Percentiles rank a stretch among this genome's conserved stretches.
These are phyloP conservation scores for Ceriops zippeliana DNA, from an alignment of 345 rosid genomes.

Conservation along the genomic window DNA sequence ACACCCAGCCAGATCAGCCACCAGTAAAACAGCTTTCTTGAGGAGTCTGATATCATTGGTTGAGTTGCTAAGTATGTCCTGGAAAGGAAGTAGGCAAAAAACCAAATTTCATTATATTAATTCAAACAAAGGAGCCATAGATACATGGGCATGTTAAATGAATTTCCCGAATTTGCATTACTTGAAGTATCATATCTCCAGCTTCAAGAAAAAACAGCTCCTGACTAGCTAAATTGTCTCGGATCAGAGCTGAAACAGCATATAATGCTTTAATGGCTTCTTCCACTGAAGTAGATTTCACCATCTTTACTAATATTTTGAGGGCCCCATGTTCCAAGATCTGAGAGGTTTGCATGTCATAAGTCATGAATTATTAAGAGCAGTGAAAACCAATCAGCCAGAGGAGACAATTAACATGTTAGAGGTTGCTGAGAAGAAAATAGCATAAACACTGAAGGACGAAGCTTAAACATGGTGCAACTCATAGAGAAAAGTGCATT, in stretches of 20 bases:
- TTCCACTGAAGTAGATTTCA: slow-evolving; percentile 55
- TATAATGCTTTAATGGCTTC: slow-evolving; percentile 87
- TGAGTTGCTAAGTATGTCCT: slow-evolving; percentile 63
- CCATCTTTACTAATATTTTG: slow-evolving; percentile 58
- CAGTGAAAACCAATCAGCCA: background rate
- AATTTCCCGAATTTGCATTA: slow-evolving; percentile 23
- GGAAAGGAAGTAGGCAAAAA: slow-evolving; percentile 8
- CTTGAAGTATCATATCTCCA: slow-evolving; percentile 89
- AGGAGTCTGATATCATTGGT: slow-evolving; percentile 60
- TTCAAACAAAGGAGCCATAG: background rate
- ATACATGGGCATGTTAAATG: background rate
- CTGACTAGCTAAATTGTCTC: slow-evolving; percentile 69
- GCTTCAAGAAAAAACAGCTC: slow-evolving; percentile 67
- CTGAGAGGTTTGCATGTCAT: slow-evolving; percentile 31
- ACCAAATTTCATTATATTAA: background rate
- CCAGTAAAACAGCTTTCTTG: slow-evolving; percentile 72
- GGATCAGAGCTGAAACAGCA: slow-evolving; percentile 81
- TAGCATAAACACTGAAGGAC: background rate
- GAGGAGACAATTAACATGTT: background rate
- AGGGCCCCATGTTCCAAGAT: slow-evolving; percentile 75
- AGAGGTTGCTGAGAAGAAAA: background rate
- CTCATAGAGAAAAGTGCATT: background rate
- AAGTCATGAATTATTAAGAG: slow-evolving; percentile 7
- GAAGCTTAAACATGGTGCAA: background rate
- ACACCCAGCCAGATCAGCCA: slow-evolving; percentile 65